Evolutionary conservation across 1,284 basidiomycete genomes (phyloP).

Genomic region (Rhodotorula sp.): DNA sequence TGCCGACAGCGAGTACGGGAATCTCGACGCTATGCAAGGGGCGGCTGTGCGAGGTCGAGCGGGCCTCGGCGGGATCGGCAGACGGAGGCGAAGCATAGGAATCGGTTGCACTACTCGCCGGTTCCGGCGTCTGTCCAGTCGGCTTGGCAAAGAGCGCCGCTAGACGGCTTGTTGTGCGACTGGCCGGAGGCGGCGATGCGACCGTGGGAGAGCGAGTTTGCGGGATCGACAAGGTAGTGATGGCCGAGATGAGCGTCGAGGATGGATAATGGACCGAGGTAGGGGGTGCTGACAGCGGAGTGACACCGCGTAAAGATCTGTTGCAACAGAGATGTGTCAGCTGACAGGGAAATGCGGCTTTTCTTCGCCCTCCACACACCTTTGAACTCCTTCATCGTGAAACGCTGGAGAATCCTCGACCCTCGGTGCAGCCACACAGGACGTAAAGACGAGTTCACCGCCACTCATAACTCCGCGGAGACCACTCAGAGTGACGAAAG

Average conservation of each 20-base stretch:
- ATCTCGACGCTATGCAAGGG: constrained; percentile 15
- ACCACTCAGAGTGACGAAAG: constrained; percentile 31
- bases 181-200: not conserved
- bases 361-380: constrained; percentile 5
- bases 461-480: constrained; percentile 21
- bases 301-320: constrained; percentile 5
- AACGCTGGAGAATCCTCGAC: not conserved
- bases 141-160: constrained; percentile 37
- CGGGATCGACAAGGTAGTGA: constrained; percentile 27
- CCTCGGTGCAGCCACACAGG: constrained; percentile 2
- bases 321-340: not conserved
- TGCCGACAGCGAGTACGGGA: constrained; percentile 26
- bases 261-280: constrained; percentile 13
- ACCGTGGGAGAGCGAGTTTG: not conserved
- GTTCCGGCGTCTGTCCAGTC: not conserved
- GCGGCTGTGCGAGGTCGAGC: not conserved
- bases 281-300: not conserved
- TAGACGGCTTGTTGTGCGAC: constrained; percentile 28
- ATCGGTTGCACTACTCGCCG: not conserved
- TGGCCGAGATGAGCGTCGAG: constrained; percentile 7
- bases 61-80: not conserved
- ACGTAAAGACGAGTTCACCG: constrained; percentile 24
- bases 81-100: too few species aligned
- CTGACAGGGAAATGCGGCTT: not conserved
- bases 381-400: constrained; percentile 5